Evolutionary conservation across 202 grass and related monocot genomes (phyloP), one percentile per base, ranked within the genome.

Genomic region (Musa balbisiana): DNA sequence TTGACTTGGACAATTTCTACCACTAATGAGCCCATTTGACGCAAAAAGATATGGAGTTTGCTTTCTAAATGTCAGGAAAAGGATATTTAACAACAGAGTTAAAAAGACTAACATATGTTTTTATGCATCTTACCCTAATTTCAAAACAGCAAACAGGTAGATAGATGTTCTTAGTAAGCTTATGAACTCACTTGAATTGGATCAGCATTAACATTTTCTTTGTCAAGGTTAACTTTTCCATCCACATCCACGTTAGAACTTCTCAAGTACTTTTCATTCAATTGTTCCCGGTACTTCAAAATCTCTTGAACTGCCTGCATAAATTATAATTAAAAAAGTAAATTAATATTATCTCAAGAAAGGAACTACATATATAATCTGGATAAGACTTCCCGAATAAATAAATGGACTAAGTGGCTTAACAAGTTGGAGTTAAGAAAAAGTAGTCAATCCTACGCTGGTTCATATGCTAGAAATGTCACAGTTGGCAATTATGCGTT

Each of bases 291-390:
- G 17, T 84, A 90, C 52, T 73, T 91, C 17, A 97, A 74, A 89
- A 97, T 87, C 50, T 86, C 72, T 73, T 97, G 84, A 79, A 97
- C 83, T 79, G 90, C 90, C 93, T 97, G 58, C 27, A 64, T 1
- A 20, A 79, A 71, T 50, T n/a, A 29, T 21, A 26, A 59, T 63
- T n/a, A 72, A 19, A 49, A 2, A 27, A 64, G 68, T 16, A 33
- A 19, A 81, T 50, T 73, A 3, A 55, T n/a, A n/a, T 72, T 78
- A 83, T 55, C 73, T 80, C n/a, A 80, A 21, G 26, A 69, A 78
- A 74, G 53, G 52, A 13, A 52, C 16, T 51, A 0, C 10, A n/a
- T 22, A 51, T 49, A 26, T 26, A 27, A 65, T 26, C 63, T 20
- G 24, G 23, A 24, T 26, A 26, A 65, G 22, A 26, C 63, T n/a